Percentiles rank a stretch among this genome's conserved stretches.
Evolutionary conservation across 495 filamentous ascomycete species (phyloP).

Genomic region (Bryoglossum gracile): DNA sequence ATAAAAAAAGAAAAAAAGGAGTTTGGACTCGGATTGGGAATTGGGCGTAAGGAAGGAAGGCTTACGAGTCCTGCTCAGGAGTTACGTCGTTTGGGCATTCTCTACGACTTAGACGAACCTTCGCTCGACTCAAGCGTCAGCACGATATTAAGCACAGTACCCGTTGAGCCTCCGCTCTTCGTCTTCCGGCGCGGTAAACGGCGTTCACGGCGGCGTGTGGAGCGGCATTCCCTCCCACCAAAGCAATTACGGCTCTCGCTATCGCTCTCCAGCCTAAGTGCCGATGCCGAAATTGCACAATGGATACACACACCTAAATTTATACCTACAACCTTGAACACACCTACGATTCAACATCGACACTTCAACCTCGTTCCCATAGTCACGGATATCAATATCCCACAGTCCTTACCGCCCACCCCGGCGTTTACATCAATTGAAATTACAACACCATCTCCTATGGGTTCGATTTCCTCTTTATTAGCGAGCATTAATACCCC

Average conservation of each 20-base stretch:
- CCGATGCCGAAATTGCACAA: slow-evolving; percentile 16
- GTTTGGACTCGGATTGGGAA: too few relatives aligned
- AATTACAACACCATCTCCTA: slow-evolving; percentile 4
- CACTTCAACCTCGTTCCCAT: not conserved
- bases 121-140: slow-evolving; percentile 4
- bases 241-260: slow-evolving; percentile 19
- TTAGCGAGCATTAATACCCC: not conserved
- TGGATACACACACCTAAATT: too few relatives aligned
- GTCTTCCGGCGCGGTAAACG: slow-evolving; percentile 12
- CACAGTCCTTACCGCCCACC: slow-evolving; percentile 24
- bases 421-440: slow-evolving; percentile 11
- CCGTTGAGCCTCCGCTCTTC: slow-evolving; percentile 4
- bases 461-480: not conserved
- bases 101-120: slow-evolving; percentile 15
- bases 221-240: slow-evolving; percentile 2
- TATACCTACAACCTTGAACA: not conserved
- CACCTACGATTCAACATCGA: slow-evolving; percentile 23
- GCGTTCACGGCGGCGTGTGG: slow-evolving; percentile 3
- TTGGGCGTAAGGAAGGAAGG: slow-evolving; percentile 8
- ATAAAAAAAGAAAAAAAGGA: too few relatives aligned
- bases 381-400: slow-evolving; percentile 9
- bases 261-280: slow-evolving; percentile 17
- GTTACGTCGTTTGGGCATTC: slow-evolving; percentile 18
- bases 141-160: slow-evolving; percentile 7
- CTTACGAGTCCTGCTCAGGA: slow-evolving; percentile 25